Conservation (phyloP, 768 basidiomycete genomes). For the Lentinula edodes region DNA sequence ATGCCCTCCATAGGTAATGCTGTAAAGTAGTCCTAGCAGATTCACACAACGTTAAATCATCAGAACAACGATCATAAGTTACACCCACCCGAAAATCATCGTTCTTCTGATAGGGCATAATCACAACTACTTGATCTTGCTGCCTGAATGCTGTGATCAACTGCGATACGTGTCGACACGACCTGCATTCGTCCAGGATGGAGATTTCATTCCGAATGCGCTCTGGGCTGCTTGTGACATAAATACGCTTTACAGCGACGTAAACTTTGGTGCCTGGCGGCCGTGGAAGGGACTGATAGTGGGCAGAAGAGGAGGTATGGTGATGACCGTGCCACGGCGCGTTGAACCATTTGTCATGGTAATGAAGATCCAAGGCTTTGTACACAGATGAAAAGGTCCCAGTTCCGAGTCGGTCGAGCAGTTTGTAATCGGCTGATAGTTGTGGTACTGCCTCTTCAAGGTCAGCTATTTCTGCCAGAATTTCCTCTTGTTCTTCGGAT, state of each 20-base stretch:
- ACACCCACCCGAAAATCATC: constrained; percentile 88
- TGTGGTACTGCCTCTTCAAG: constrained; percentile 62
- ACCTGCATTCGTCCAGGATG: constrained; percentile 82
- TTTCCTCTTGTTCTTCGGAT: constrained; percentile 65
- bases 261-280: constrained; percentile 51
- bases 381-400: constrained; percentile 99
- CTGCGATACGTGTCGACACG: constrained; percentile 85
- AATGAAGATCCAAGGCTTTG: constrained; percentile 82
- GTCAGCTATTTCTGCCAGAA: constrained; percentile 71
- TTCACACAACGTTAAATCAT: not conserved
- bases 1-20: constrained; percentile 69
- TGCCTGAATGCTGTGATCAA: constrained; percentile 92
- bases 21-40: constrained; percentile 67
- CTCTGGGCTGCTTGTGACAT: constrained; percentile 92
- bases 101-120: constrained; percentile 91
- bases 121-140: constrained; percentile 86
- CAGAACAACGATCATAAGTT: not conserved
- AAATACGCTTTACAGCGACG: constrained; percentile 94
- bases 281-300: constrained; percentile 49
- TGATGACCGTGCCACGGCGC: constrained; percentile 66
- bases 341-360: constrained; percentile 76
- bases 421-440: constrained; percentile 62
- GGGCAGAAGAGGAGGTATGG: constrained; percentile 54
- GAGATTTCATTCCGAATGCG: constrained; percentile 89
- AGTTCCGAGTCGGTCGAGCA: constrained; percentile 90